A percentile compares a stretch with the other conserved stretches of the same genome.
These are phyloP conservation scores for Fusarium armeniacum DNA, from an alignment of 2,329 filamentous ascomycete species.

Conservation along the genomic window DNA sequence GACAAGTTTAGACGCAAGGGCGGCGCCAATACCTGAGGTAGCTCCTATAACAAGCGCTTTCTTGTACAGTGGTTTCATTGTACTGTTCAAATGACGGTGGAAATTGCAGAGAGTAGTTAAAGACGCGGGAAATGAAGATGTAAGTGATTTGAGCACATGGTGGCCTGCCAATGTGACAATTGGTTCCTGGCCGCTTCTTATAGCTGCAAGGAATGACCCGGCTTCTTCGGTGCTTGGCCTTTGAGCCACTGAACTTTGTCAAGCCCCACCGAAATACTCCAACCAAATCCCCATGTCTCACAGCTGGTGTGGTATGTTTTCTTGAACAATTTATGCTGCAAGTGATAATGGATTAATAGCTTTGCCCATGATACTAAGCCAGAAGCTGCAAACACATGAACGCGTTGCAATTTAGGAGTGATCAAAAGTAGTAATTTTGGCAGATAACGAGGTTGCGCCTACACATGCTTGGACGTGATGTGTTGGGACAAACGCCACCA, in stretches of 20 bases:
- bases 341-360: background rate
- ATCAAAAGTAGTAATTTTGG: too few relatives aligned
- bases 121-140: background rate
- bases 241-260: background rate
- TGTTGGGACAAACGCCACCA: background rate
- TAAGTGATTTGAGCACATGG: too few relatives aligned
- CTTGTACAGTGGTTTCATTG: background rate
- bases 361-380: too few relatives aligned
- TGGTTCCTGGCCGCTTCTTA: background rate
- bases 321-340: accelerated
- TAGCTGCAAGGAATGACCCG: background rate
- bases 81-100: background rate
- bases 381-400: too few relatives aligned
- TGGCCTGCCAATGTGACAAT: too few relatives aligned
- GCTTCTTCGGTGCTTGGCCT: background rate
- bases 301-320: background rate
- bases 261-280: background rate
- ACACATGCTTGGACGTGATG: too few relatives aligned
- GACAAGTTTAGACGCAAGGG: background rate
- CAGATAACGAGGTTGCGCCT: too few relatives aligned
- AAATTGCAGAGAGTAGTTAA: background rate
- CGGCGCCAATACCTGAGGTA: constrained; percentile 1
- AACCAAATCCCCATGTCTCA: background rate
- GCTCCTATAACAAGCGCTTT: background rate
- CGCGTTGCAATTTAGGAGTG: too few relatives aligned